phyloP scores from a whole-genome alignment of 768 basidiomycete genomes.

The Coprinopsis sp. region DNA sequence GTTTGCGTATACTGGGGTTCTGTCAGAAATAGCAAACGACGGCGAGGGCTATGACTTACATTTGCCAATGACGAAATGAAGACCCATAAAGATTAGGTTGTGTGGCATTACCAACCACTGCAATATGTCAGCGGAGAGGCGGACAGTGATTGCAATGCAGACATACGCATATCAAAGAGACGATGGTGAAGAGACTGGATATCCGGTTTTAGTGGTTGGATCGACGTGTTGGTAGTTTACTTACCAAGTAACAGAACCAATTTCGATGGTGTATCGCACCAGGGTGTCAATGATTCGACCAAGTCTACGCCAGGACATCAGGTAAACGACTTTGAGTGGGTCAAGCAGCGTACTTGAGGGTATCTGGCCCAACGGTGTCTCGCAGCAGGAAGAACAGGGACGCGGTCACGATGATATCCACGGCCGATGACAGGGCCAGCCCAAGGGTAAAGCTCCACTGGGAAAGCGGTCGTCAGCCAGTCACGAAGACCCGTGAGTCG shows the following conservation, averaged over 20 bases:
- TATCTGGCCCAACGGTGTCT: slow-evolving; percentile 30
- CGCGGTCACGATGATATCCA: slow-evolving; percentile 45
- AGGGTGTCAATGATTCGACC: slow-evolving; percentile 44
- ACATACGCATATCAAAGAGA: slow-evolving; percentile 51
- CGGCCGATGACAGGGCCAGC: slow-evolving; percentile 42
- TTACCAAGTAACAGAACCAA: slow-evolving; percentile 48
- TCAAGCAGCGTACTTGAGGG: slow-evolving; percentile 29
- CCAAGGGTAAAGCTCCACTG: slow-evolving; percentile 56
- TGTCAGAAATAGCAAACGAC: not conserved
- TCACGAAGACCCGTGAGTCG: not conserved
- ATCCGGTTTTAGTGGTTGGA: not conserved
- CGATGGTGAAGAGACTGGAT: slow-evolving; percentile 37
- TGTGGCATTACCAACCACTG: slow-evolving; percentile 44
- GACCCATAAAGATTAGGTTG: slow-evolving; percentile 43
- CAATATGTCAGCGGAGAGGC: not conserved
- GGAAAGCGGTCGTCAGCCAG: not conserved
- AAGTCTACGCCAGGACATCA: slow-evolving; percentile 26
- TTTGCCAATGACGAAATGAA: slow-evolving; percentile 46
- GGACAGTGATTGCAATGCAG: not conserved
- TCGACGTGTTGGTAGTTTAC: not conserved
- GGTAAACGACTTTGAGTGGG: not conserved
- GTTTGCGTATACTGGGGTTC: slow-evolving; percentile 41
- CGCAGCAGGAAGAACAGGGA: slow-evolving; percentile 41
- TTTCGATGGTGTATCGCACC: slow-evolving; percentile 49
- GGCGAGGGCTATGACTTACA: slow-evolving; percentile 21